Evolutionary conservation across 176 grass and related monocot genomes (phyloP).

Genomic region (Carex parvula): DNA sequence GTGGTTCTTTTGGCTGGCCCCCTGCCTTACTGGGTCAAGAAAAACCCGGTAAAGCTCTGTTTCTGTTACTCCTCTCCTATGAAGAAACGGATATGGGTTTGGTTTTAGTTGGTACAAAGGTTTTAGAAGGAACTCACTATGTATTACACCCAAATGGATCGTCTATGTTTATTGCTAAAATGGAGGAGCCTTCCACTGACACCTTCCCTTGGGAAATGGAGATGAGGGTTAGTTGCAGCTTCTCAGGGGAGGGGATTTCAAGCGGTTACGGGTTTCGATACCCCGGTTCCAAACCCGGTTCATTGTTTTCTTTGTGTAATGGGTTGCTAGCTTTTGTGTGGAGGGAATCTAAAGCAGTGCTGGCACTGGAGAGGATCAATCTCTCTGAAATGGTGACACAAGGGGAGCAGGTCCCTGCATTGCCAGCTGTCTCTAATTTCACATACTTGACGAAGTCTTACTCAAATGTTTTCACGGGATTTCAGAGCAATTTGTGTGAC

Average conservation of each 20-base stretch:
- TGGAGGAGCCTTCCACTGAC: conserved; percentile 40
- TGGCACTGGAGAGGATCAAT: conserved; percentile 64
- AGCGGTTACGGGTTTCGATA: conserved; percentile 78
- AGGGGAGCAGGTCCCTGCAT: conserved; percentile 65
- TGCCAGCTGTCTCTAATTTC: conserved; percentile 62
- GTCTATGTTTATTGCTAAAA: conserved; percentile 56
- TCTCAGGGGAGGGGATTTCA: conserved; percentile 58
- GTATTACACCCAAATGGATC: conserved; percentile 84
- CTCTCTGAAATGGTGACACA: conserved; percentile 50
- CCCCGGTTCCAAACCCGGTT: conserved; percentile 77
- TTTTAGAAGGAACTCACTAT: conserved; percentile 86
- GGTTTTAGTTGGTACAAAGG: conserved; percentile 66
- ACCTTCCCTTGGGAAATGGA: conserved; percentile 67
- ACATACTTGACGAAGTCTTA: conserved; percentile 70
- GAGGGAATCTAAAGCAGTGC: conserved; percentile 56
- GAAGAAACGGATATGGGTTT: conserved; percentile 50
- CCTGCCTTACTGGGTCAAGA: conserved; percentile 41
- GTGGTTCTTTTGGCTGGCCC: conserved; percentile 87
- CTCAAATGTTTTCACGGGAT: conserved; percentile 66
- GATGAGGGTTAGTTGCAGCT: conserved; percentile 38
- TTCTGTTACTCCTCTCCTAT: conserved; percentile 78
- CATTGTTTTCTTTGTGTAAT: conserved; percentile 60
- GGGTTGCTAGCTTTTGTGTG: conserved; percentile 81
- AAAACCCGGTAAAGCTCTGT: conserved; percentile 66
- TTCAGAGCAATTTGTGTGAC: conserved; percentile 38